phyloP scores from a whole-genome alignment of 23 red algal genomes.

The Gracilaria domingensis region DNA sequence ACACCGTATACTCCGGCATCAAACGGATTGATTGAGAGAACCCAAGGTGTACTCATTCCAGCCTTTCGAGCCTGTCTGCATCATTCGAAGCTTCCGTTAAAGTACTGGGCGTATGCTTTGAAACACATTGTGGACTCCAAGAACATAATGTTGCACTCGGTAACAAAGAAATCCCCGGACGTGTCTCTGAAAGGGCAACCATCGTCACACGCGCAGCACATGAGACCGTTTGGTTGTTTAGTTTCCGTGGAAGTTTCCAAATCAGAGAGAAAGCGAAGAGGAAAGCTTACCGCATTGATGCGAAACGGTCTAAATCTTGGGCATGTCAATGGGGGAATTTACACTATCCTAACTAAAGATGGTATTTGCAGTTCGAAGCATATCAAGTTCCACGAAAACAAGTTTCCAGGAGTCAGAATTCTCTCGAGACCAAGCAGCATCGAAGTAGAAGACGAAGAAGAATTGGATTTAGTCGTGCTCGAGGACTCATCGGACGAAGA shows the following conservation, averaged over 20 bases:
- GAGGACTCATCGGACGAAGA: constrained; percentile 18
- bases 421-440: not conserved
- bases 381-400: constrained; percentile 2
- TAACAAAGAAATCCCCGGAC: constrained; percentile 2
- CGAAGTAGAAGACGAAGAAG: not conserved
- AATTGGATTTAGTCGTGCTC: not conserved
- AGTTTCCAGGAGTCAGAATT: not conserved
- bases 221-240: constrained; percentile 23
- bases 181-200: not conserved
- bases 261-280: not conserved
- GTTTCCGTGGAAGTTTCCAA: not conserved
- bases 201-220: constrained; percentile 13
- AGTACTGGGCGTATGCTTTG: constrained; percentile 20
- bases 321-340: constrained; percentile 4
- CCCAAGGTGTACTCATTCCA: not conserved
- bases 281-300: not conserved
- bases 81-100: not conserved
- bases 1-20: constrained; percentile 5
- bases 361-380: constrained; percentile 4
- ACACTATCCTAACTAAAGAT: not conserved
- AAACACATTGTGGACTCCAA: not conserved
- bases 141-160: constrained; percentile 6
- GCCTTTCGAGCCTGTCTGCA: not conserved
- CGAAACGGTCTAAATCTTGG: not conserved
- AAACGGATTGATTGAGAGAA: constrained; percentile 10